A percentile compares a stretch with the other conserved stretches of the same genome.
Conservation (phyloP, 2,329 filamentous ascomycete species). For the Fusarium scirpi region DNA sequence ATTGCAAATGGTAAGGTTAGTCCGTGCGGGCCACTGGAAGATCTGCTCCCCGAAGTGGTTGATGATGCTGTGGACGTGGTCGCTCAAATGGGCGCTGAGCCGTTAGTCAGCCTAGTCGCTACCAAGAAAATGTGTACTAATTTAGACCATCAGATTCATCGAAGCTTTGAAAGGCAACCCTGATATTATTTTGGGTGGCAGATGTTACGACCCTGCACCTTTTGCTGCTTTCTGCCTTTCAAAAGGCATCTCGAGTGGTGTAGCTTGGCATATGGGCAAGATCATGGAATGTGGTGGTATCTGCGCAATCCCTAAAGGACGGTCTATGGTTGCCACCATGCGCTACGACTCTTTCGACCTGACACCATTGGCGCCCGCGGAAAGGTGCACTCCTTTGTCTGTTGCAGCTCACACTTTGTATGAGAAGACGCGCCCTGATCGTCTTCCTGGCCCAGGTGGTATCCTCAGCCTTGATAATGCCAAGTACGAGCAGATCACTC, state of each 20-base stretch:
- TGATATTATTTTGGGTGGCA: conserved; percentile 50
- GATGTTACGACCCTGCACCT: conserved; percentile 56
- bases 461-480: conserved; percentile 56
- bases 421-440: conserved; percentile 64
- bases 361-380: conserved; percentile 53
- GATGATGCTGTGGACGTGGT: conserved; percentile 39
- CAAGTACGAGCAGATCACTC: conserved; percentile 55
- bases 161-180: conserved; percentile 38
- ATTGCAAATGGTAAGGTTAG: conserved; percentile 44
- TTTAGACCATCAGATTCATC: conserved; percentile 28
- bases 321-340: conserved; percentile 56
- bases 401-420: conserved; percentile 66
- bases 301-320: conserved; percentile 60
- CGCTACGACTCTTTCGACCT: conserved; percentile 60
- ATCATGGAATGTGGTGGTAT: conserved; percentile 64
- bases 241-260: conserved; percentile 48
- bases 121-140: background rate
- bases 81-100: conserved; percentile 39
- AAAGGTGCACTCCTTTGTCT: conserved; percentile 59
- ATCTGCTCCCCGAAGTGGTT: conserved; percentile 40
- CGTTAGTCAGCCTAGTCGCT: conserved; percentile 17
- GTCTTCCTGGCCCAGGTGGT: conserved; percentile 62
- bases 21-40: conserved; percentile 53
- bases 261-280: conserved; percentile 65
- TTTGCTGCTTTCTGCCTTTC: conserved; percentile 55